These are phyloP conservation scores for Aspergillus pseudoviridinutans DNA, from an alignment of 2,329 filamentous ascomycete genomes.

Conservation along the genomic window DNA sequence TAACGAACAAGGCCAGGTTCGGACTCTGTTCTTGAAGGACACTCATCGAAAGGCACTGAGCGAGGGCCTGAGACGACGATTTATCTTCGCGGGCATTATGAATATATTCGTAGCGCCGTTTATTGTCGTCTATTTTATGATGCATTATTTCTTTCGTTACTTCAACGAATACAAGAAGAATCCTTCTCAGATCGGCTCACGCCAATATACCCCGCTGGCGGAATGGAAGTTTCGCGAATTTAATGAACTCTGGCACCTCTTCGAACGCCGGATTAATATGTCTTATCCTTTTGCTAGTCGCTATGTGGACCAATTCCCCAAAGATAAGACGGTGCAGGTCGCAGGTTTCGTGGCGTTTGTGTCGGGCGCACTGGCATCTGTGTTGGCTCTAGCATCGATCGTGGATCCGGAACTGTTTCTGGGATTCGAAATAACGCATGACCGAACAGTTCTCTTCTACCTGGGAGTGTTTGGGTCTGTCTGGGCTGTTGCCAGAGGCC, in stretches of 20 bases:
- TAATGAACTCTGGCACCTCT: slow-evolving; percentile 91
- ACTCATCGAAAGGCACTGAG: slow-evolving; percentile 76
- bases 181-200: slow-evolving; percentile 77
- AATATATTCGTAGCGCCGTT: slow-evolving; percentile 85
- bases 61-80: slow-evolving; percentile 69
- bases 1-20: slow-evolving; percentile 80
- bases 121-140: slow-evolving; percentile 76
- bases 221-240: slow-evolving; percentile 99
- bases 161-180: slow-evolving; percentile 98
- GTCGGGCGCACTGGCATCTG: slow-evolving; percentile 77
- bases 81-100: slow-evolving; percentile 78
- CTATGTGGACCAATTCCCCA: slow-evolving; percentile 94
- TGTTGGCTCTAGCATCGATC: slow-evolving; percentile 79
- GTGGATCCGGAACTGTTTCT: slow-evolving; percentile 88
- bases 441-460: slow-evolving; percentile 87
- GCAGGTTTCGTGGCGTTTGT: slow-evolving; percentile 84
- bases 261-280: slow-evolving; percentile 85
- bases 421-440: slow-evolving; percentile 83
- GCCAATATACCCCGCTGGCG: slow-evolving; percentile 87
- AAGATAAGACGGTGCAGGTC: slow-evolving; percentile 83
- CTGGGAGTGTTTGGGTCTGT: slow-evolving; percentile 76
- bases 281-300: slow-evolving; percentile 88
- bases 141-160: slow-evolving; percentile 91
- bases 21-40: slow-evolving; percentile 78
- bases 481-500: slow-evolving; percentile 77